phyloP scores from a whole-genome alignment of 73 alveolate species.

The Effrenium voratum region DNA sequence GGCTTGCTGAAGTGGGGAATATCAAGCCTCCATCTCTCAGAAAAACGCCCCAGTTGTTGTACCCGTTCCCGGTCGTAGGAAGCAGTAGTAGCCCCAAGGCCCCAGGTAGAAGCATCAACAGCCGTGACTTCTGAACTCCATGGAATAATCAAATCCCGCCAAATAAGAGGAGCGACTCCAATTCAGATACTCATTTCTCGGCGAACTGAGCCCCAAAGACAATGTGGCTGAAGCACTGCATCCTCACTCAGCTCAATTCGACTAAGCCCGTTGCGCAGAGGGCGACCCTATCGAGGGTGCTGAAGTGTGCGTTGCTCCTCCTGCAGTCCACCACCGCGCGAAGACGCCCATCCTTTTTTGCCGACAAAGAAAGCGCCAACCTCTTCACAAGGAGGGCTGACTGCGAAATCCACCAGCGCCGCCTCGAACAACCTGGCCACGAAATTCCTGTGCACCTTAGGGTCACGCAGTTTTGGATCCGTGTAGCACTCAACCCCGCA shows the following conservation, averaged over 20 bases:
- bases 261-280: not conserved
- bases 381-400: not conserved
- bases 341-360: not conserved
- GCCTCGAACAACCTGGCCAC: not conserved
- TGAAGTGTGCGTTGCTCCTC: not conserved
- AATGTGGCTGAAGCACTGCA: not conserved
- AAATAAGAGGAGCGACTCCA: not conserved
- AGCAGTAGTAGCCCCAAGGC: not conserved
- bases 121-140: conserved; percentile 3
- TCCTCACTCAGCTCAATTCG: not conserved
- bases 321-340: conserved; percentile 41
- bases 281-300: not conserved
- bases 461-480: not conserved
- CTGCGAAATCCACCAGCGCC: not conserved
- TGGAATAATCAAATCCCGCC: not conserved
- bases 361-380: not conserved
- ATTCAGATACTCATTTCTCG: not conserved
- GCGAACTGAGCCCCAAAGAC: conserved; percentile 8
- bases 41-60: not conserved
- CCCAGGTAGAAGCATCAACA: conserved; percentile 32
- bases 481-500: not conserved
- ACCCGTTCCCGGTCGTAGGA: not conserved
- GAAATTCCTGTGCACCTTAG: not conserved
- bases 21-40: conserved; percentile 10
- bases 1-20: not conserved